Evolutionary conservation across 345 rosid species (phyloP).

Genomic region (Lepidium sativum): DNA sequence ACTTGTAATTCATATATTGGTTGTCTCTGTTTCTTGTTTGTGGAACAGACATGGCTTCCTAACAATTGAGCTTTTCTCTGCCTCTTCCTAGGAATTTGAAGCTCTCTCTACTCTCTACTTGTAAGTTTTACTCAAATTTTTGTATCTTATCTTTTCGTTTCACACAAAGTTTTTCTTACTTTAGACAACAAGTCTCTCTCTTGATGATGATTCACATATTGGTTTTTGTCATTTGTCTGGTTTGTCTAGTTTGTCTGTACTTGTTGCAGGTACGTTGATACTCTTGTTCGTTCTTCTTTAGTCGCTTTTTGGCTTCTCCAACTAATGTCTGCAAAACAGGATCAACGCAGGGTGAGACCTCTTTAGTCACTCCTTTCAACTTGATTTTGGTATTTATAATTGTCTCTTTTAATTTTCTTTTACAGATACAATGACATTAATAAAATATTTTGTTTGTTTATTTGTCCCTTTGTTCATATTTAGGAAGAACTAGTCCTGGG

Average conservation of each 20-base stretch:
- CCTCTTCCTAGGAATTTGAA: constrained; percentile 31
- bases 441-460: too few relatives aligned
- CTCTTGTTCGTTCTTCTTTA: too few relatives aligned
- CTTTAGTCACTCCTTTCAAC: too few relatives aligned
- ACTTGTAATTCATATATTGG: constrained; percentile 36
- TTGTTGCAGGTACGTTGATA: too few relatives aligned
- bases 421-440: too few relatives aligned
- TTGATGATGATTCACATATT: constrained; percentile 26
- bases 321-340: too few relatives aligned
- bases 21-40: constrained; percentile 34
- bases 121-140: neutral
- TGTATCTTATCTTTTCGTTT: constrained; percentile 12
- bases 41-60: constrained; percentile 74
- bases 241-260: neutral
- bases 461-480: too few relatives aligned
- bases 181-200: constrained; percentile 22
- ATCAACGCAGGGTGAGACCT: too few relatives aligned
- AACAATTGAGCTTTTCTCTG: constrained; percentile 44
- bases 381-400: too few relatives aligned
- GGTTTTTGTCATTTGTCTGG: constrained; percentile 20
- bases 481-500: too few relatives aligned
- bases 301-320: too few relatives aligned
- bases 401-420: too few relatives aligned
- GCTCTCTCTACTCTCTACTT: constrained; percentile 2
- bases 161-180: neutral